These are phyloP conservation scores for Aspergillus ustus DNA, from an alignment of 2,329 filamentous ascomycete genomes.

Conservation along the genomic window DNA sequence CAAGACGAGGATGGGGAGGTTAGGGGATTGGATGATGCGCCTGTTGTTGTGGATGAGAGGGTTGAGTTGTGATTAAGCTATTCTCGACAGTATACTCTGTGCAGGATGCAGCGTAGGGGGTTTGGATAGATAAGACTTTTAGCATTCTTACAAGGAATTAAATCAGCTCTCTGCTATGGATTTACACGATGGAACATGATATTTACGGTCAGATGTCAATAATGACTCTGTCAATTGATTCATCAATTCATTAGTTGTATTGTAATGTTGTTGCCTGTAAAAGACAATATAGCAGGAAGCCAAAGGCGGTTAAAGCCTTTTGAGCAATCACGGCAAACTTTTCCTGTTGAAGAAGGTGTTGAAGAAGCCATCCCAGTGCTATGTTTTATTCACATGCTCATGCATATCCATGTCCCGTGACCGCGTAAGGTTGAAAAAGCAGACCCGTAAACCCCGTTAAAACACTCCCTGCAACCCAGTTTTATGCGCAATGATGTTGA, in stretches of 20 bases:
- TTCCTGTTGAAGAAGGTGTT: constrained; percentile 34
- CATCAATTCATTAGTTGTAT: constrained; percentile 27
- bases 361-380: constrained; percentile 31
- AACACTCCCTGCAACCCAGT: constrained; percentile 38
- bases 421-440: constrained; percentile 47
- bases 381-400: constrained; percentile 31
- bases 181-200: no score
- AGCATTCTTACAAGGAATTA: no score
- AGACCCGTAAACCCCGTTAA: constrained; percentile 43
- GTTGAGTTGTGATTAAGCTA: constrained; percentile 16
- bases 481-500: constrained; percentile 44
- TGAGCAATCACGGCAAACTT: constrained; percentile 22
- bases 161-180: not conserved
- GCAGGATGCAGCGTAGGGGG: not conserved
- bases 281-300: constrained; percentile 5
- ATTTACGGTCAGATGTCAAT: not conserved
- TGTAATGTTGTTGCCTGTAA: constrained; percentile 1
- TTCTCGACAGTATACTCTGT: not conserved
- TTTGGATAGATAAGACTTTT: no score
- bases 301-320: constrained; percentile 16
- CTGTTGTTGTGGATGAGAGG: constrained; percentile 10
- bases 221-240: constrained; percentile 12
- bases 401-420: constrained; percentile 40
- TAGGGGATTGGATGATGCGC: constrained; percentile 7
- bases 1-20: constrained; percentile 13